phyloP scores from a whole-genome alignment of 2,329 filamentous ascomycete genomes.

The Hypoxylon sp. region DNA sequence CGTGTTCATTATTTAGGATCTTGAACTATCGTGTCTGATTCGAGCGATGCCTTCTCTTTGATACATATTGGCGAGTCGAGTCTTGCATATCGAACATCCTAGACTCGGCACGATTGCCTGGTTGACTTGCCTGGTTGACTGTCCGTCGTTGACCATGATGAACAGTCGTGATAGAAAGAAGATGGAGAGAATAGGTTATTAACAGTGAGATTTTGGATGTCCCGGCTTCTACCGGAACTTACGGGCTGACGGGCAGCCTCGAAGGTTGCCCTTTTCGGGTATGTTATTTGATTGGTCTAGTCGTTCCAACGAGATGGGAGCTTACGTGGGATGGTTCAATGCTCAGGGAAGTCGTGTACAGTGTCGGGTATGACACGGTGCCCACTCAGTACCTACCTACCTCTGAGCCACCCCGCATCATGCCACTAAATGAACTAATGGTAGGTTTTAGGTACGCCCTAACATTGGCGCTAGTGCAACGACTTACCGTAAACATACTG shows the following conservation, averaged over 20 bases:
- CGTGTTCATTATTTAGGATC: background rate
- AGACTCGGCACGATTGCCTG: background rate
- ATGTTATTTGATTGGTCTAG: no score
- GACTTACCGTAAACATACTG: conserved; percentile 6
- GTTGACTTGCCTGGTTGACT: background rate
- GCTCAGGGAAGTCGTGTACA: background rate
- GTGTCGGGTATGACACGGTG: background rate
- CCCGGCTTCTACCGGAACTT: background rate
- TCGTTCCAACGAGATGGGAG: no score
- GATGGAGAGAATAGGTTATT: background rate
- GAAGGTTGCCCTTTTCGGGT: no score
- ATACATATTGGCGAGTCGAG: background rate
- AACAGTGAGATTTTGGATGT: background rate
- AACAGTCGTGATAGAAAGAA: background rate
- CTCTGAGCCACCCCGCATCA: background rate
- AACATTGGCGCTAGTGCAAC: background rate
- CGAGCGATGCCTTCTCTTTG: background rate
- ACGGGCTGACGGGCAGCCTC: no score
- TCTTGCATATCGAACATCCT: background rate
- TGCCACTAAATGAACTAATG: background rate
- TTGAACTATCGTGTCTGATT: background rate
- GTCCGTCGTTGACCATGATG: background rate
- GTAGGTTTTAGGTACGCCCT: background rate
- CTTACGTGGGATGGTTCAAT: no score
- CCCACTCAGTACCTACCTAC: background rate